Evolutionary conservation across 2,329 filamentous ascomycete genomes (phyloP).

Genomic region (Myriosclerotinia scirpicola): DNA sequence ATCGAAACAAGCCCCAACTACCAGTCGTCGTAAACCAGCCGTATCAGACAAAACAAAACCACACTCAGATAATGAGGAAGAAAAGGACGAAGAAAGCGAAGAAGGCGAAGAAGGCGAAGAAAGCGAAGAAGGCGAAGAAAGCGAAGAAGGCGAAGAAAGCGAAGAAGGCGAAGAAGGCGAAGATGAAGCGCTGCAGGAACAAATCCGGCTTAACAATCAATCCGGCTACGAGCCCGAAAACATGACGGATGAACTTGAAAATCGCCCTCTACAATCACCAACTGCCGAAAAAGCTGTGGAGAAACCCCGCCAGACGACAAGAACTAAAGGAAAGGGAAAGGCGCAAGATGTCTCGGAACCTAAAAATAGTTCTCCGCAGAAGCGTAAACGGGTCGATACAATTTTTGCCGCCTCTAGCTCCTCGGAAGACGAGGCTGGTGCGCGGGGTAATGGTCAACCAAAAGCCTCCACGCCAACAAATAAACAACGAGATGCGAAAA

Average conservation of each 20-base stretch:
- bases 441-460: background rate
- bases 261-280: background rate
- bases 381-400: background rate
- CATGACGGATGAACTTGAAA: slow-evolving; percentile 9
- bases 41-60: background rate
- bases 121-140: background rate
- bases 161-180: background rate
- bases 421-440: slow-evolving; percentile 11
- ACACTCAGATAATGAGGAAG: background rate
- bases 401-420: background rate
- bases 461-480: background rate
- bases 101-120: background rate
- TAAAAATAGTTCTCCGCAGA: background rate
- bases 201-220: background rate
- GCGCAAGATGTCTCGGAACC: background rate
- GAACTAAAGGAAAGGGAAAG: background rate
- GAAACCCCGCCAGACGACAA: background rate
- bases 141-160: background rate
- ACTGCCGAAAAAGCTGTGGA: background rate
- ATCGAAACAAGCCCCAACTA: background rate
- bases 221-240: slow-evolving; percentile 2
- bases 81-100: background rate
- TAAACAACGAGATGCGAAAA: background rate
- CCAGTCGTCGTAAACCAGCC: background rate
- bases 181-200: background rate